Base-by-base conservation (phyloP, 176 grass and related monocot genomes). In the Carex kokanica region DNA sequence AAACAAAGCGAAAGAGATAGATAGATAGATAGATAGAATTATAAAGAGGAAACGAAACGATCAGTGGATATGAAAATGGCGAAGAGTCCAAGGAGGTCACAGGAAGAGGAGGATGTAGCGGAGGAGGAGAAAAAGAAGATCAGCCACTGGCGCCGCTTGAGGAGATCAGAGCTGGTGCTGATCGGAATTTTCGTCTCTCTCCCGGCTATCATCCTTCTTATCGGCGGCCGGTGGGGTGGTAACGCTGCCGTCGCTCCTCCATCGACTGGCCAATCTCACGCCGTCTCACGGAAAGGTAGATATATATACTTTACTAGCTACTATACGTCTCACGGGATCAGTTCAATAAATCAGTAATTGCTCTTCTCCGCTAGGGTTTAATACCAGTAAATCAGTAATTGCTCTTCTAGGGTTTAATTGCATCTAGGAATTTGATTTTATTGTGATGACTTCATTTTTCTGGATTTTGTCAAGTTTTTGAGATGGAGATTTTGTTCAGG, bases 171-270 rank as follows among this genome's bases (percentile, higher is more conserved):
- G 34, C 64, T 95, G 86, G 90, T 90, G 72, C 64, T 92, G 49
- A 51, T 95, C 61, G 90, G 84, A 17, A 92, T 95, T 79, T 85
- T 95, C 81, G 8, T 92, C 72, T 90, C 93, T 10, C 43, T 95
- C 64, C 68, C 88, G 5, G 40, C 89, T 80, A 85, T 95, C 29
- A 74, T 85, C 3, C 72, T 90, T 88, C 78, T 84, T 51, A 81
- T 92, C 64, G 88, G 86, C 53, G 84, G 90, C 71, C 64, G 88
- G 1, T 72, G 81, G 90, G 68, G 83, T 4, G 15, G 67, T 45
- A 59, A 27, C 47, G 11, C 81, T 10, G 1, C 43, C 23, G 59
- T 81, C 40, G 41, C 41, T 73, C 40, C 41, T 73, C 40, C 18
- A 15, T 14, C 0, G 38, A 21, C 49, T 23, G 47, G 17, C 12